Base-by-base conservation (phyloP, 345 rosid species). In the Brassica carinata region DNA sequence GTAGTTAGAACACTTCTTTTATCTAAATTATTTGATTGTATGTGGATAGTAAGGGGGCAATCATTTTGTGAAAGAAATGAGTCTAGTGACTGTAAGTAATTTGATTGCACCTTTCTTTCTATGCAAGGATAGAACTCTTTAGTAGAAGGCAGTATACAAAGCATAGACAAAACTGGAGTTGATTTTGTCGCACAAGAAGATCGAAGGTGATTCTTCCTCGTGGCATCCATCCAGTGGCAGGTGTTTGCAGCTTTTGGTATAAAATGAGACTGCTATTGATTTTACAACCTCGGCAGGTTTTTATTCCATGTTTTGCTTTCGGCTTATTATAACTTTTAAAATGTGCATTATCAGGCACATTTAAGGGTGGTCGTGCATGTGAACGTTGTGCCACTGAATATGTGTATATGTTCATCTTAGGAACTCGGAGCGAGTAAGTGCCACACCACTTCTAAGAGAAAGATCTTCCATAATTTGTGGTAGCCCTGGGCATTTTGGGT, bases 161-260 rank as follows among this genome's bases (percentile, higher is more conserved):
- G 78, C 68, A 73, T 92, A 73, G 90, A 90, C 68, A 86, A 93
- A 9, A 62, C 85, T 7, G 90, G 97, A 57, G 73, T 87, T 84
- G 92, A 90, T 81, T 85, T 91, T 74, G 73, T 89, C 30, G 96
- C 97, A 19, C 73, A 82, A 11, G 96, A 91, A 77, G 92, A 88
- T 85, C 91, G 5, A 85, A 73, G 77, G 30, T 69, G 40, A 79
- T 91, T 66, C 74, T 58, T 86, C 94, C 89, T 77, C 91, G 73
- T 48, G 83, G 76, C 67, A 84, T 86, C 7, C 30, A 27, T 27
- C 3, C 86, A 88, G 75, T 90, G 97, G 96, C 93, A 89, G 55
- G 91, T 95, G 29, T 88, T 85, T 88, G 90, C 98, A 36, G 98
- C 98, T 83, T 95, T 91, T 67, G 97, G 98, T 94, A 79, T 69